These are phyloP conservation scores for Lipomyces orientalis DNA, from an alignment of 805 yeast genomes.

Conservation along the genomic window DNA sequence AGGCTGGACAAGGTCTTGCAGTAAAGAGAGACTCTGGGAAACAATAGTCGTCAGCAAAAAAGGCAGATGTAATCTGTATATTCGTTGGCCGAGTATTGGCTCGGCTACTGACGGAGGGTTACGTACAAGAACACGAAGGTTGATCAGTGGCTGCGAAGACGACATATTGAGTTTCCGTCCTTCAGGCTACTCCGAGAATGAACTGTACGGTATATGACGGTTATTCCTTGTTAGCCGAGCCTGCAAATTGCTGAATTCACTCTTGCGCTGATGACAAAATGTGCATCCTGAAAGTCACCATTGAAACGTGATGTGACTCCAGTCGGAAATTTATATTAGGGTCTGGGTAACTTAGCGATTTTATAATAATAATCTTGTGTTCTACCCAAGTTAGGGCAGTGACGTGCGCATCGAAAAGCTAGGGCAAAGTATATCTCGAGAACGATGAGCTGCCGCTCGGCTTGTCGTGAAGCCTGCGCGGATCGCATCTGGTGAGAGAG, in stretches of 20 bases:
- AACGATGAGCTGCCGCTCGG: not conserved
- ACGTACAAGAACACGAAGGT: constrained; percentile 19
- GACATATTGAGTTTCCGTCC: not conserved
- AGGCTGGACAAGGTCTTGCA: constrained; percentile 36
- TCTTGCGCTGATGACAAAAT: not conserved
- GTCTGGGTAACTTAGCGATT: not conserved
- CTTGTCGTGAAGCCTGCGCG: not conserved
- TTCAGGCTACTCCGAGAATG: not conserved
- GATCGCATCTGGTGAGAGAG: not conserved
- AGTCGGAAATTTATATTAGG: not conserved
- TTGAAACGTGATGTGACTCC: too few species aligned
- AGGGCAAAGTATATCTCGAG: too few species aligned
- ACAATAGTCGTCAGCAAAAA: not conserved
- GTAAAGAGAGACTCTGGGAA: constrained; percentile 31
- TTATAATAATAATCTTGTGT: too few species aligned
- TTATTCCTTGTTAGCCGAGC: not conserved
- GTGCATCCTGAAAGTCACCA: not conserved
- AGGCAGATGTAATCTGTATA: not conserved
- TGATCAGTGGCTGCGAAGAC: constrained; percentile 21
- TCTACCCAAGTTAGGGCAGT: not conserved
- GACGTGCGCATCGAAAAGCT: not conserved
- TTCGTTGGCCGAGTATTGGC: not conserved
- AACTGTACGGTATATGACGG: not conserved
- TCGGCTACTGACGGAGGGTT: not conserved
- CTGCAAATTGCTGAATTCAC: not conserved